Conservation (phyloP, 805 yeast species). For the Wickerhamiella nectarea region DNA sequence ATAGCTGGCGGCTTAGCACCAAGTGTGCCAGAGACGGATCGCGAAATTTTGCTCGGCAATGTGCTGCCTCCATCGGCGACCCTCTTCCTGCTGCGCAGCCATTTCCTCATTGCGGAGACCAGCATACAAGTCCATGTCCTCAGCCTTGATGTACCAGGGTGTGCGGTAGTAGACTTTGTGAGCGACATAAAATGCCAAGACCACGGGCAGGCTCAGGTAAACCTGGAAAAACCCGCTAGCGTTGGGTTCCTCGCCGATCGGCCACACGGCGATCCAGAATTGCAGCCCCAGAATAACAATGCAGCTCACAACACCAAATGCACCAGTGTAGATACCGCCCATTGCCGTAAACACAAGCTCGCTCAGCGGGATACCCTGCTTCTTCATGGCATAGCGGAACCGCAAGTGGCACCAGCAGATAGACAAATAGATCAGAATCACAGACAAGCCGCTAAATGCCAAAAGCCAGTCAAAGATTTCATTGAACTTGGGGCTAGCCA, state of each 20-base stretch:
- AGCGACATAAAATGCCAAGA: slow-evolving; percentile 34
- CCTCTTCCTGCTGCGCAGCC: slow-evolving; percentile 36
- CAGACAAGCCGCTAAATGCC: slow-evolving; percentile 60
- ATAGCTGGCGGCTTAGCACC: slow-evolving; percentile 11
- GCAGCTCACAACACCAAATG: slow-evolving; percentile 39
- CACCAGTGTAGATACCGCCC: slow-evolving; percentile 46
- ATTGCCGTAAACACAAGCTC: slow-evolving; percentile 47
- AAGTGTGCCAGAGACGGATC: slow-evolving; percentile 4
- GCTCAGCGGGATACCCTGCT: slow-evolving; percentile 48
- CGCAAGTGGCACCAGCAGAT: slow-evolving; percentile 55
- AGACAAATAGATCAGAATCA: slow-evolving; percentile 67
- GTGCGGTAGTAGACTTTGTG: slow-evolving; percentile 36
- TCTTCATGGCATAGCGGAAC: slow-evolving; percentile 46
- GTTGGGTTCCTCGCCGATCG: slow-evolving; percentile 29
- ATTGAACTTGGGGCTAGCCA: slow-evolving; percentile 36
- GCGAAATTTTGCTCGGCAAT: slow-evolving; percentile 35
- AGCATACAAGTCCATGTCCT: slow-evolving; percentile 45
- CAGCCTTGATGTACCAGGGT: slow-evolving; percentile 30
- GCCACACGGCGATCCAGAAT: slow-evolving; percentile 54
- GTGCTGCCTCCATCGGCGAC: slow-evolving; percentile 37
- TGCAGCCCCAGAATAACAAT: slow-evolving; percentile 43
- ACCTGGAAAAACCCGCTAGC: slow-evolving; percentile 37
- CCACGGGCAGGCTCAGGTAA: slow-evolving; percentile 37
- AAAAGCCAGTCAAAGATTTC: slow-evolving; percentile 57
- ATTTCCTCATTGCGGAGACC: slow-evolving; percentile 47